A percentile compares a stretch with the other conserved stretches of the same genome.
These are phyloP conservation scores for Gentiana macrophylla DNA, from an alignment of 257 asterid species.

Conservation along the genomic window DNA sequence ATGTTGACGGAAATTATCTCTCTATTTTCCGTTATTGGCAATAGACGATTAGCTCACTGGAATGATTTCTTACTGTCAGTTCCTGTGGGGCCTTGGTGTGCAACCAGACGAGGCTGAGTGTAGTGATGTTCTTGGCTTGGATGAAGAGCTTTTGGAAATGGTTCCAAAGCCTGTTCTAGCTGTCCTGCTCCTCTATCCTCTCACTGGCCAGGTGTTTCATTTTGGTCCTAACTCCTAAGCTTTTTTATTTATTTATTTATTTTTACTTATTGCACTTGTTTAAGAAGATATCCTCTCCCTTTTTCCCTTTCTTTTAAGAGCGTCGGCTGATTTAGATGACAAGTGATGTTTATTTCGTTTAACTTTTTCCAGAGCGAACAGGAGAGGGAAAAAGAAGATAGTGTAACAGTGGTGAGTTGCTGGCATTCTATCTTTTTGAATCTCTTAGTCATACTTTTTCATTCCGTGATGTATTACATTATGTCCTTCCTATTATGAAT, in stretches of 20 bases:
- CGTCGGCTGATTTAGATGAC: conserved; percentile 8
- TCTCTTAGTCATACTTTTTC: background rate
- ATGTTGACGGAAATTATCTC: too few relatives aligned
- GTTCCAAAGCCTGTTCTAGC: conserved; percentile 95
- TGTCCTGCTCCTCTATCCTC: conserved; percentile 76
- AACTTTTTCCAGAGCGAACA: conserved; percentile 55
- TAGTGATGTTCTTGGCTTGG: conserved; percentile 90
- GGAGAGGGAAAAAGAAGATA: conserved; percentile 69
- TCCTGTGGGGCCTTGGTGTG: conserved; percentile 92
- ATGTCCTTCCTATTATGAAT: too few relatives aligned
- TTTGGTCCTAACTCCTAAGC: background rate
- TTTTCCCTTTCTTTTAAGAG: background rate
- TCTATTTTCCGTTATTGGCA: too few relatives aligned
- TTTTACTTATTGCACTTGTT: background rate
- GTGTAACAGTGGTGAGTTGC: conserved; percentile 38
- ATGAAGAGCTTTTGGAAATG: conserved; percentile 83
- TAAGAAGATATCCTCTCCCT: background rate
- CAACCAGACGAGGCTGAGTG: conserved; percentile 67
- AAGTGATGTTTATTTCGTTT: conserved; percentile 4
- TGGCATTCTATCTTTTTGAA: background rate
- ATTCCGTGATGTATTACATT: background rate
- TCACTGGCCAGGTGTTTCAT: conserved; percentile 50
- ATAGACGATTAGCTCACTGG: too few relatives aligned
- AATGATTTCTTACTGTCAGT: conserved; percentile 30
- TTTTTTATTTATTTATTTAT: background rate